These are phyloP conservation scores for Tephrocybe sp. DNA, from an alignment of 768 basidiomycete genomes.

Conservation along the genomic window DNA sequence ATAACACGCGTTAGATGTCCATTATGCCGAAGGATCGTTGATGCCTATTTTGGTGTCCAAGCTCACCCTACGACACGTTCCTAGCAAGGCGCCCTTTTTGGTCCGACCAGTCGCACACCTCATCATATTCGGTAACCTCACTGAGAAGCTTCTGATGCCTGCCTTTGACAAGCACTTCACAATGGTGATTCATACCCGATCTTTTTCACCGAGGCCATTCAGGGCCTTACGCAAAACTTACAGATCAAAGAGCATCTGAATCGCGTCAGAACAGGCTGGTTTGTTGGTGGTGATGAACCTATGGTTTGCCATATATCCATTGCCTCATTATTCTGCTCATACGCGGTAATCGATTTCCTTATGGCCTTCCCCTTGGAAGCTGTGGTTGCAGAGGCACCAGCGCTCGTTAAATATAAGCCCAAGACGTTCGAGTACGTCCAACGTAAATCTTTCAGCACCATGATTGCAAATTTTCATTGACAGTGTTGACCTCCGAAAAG, in stretches of 20 bases:
- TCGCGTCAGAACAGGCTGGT: constrained; percentile 17
- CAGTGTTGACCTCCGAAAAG: no score
- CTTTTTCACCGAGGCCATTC: no score
- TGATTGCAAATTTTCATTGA: no score
- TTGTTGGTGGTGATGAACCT: constrained; percentile 19
- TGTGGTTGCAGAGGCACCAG: no score
- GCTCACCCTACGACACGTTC: constrained; percentile 29
- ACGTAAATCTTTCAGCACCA: no score
- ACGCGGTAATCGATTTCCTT: constrained; percentile 25
- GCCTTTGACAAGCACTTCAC: constrained; percentile 26
- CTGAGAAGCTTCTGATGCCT: constrained; percentile 22
- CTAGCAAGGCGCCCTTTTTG: constrained; percentile 31
- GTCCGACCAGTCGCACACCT: constrained; percentile 34
- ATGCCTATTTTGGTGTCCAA: constrained; percentile 39
- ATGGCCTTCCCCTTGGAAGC: constrained; percentile 28
- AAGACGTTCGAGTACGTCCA: no score
- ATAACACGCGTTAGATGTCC: no score
- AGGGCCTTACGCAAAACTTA: no score
- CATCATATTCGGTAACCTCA: constrained; percentile 26
- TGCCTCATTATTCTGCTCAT: background rate
- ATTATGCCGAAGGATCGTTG: constrained; percentile 22
- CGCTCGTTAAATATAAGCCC: no score
- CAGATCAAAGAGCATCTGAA: constrained; percentile 18
- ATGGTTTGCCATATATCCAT: constrained; percentile 19
- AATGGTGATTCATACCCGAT: constrained; percentile 18